Evolutionary conservation across 139 green algal genomes (phyloP).

Genomic region (Chloropicon primus): DNA sequence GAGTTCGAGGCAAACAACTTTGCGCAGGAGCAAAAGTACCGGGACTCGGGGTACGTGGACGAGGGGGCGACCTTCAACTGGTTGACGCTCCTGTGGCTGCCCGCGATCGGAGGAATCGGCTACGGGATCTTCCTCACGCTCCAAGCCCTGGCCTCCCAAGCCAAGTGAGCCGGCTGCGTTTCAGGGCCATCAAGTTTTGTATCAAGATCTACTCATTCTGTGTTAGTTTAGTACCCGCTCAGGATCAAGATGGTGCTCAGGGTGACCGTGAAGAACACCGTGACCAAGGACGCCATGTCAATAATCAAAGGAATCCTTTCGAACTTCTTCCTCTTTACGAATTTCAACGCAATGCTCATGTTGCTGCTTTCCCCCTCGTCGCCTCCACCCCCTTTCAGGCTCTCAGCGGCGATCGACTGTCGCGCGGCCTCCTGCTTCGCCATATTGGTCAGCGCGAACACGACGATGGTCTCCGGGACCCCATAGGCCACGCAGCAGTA

Average conservation of each 20-base stretch:
- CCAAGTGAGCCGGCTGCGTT: too few species aligned
- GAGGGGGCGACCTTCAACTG: neutral
- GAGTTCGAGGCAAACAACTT: neutral
- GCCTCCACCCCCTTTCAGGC: neutral
- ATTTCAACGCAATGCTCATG: neutral
- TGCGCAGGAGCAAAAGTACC: neutral
- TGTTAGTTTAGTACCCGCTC: neutral
- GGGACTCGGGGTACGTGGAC: neutral
- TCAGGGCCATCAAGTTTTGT: too few species aligned
- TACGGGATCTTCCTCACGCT: neutral
- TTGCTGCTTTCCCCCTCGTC: too few species aligned
- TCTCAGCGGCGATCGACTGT: neutral
- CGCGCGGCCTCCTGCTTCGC: neutral
- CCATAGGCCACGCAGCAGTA: neutral
- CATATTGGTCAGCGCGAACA: neutral
- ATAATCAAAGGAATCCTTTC: neutral
- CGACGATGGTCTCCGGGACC: neutral
- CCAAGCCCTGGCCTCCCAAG: neutral
- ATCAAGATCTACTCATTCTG: neutral
- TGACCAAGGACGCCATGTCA: neutral
- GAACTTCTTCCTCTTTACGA: neutral
- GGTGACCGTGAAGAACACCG: neutral
- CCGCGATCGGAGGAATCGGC: neutral
- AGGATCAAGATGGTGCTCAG: neutral
- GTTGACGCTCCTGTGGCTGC: neutral